A percentile compares a stretch with the other conserved stretches of the same genome.
These are phyloP conservation scores for Camelina hispida DNA, from an alignment of 345 rosid genomes.

Conservation along the genomic window DNA sequence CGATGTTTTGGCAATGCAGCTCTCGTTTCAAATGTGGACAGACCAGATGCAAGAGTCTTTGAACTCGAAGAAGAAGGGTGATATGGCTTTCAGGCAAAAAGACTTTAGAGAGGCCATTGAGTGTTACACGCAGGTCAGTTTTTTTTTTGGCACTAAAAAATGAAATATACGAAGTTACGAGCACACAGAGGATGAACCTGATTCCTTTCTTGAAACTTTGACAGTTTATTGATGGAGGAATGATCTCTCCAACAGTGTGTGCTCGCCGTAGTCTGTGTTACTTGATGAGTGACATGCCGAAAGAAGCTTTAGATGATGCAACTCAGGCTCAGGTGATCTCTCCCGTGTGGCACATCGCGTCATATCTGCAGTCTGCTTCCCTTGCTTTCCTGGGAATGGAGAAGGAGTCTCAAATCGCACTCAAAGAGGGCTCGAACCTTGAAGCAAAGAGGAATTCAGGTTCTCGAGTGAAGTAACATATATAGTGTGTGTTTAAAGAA, in stretches of 20 bases:
- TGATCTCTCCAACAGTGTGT: slow-evolving; percentile 82
- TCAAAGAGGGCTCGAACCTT: slow-evolving; percentile 74
- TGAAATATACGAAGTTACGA: background rate
- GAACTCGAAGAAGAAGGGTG: slow-evolving; percentile 90
- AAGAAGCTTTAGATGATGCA: slow-evolving; percentile 82
- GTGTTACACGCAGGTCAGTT: slow-evolving; percentile 76
- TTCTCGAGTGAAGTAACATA: slow-evolving; percentile 33
- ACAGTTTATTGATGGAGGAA: slow-evolving; percentile 86
- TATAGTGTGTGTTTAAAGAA: background rate
- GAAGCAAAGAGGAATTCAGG: slow-evolving; percentile 55
- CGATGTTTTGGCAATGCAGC: slow-evolving; percentile 56
- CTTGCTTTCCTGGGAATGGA: slow-evolving; percentile 73
- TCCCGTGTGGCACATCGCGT: slow-evolving; percentile 87
- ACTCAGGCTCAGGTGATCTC: slow-evolving; percentile 79
- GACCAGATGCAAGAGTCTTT: slow-evolving; percentile 93
- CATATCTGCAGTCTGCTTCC: slow-evolving; percentile 79
- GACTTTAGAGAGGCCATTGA: slow-evolving; percentile 76
- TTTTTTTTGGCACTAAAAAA: background rate
- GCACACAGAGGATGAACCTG: slow-evolving; percentile 22
- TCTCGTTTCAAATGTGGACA: slow-evolving; percentile 94
- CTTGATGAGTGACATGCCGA: slow-evolving; percentile 75
- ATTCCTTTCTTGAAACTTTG: slow-evolving; percentile 12
- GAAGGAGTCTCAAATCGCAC: slow-evolving; percentile 78
- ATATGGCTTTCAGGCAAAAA: slow-evolving; percentile 80
- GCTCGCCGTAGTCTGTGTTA: slow-evolving; percentile 88